phyloP scores from a whole-genome alignment of 441 rosid genomes.

The Adansonia gregorii region DNA sequence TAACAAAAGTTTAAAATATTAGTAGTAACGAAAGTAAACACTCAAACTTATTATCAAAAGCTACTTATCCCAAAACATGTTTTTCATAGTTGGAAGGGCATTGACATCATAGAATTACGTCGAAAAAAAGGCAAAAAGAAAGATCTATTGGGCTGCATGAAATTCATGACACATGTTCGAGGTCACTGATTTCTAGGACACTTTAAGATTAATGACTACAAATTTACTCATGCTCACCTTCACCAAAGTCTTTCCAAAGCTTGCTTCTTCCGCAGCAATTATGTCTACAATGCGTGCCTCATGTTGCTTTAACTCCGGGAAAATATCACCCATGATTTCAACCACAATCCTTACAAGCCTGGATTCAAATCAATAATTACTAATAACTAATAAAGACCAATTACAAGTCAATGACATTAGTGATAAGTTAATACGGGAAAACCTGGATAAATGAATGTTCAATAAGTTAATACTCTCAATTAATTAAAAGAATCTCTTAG shows the following conservation, averaged over 20 bases:
- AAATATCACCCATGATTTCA: constrained; percentile 79
- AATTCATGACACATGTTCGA: background rate
- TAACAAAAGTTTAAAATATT: background rate
- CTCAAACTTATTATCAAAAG: background rate
- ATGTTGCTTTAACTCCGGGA: constrained; percentile 86
- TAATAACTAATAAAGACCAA: constrained; percentile 23
- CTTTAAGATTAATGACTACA: background rate
- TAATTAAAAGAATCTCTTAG: background rate
- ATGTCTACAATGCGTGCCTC: constrained; percentile 69
- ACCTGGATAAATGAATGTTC: constrained; percentile 4
- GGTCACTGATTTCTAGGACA: background rate
- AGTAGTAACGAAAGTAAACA: too few species aligned
- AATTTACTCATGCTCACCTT: constrained; percentile 56
- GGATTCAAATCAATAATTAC: constrained; percentile 32
- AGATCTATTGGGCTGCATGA: background rate
- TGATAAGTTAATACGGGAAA: background rate
- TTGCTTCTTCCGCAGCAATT: constrained; percentile 84
- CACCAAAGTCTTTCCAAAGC: constrained; percentile 90
- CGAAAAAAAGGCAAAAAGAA: constrained; percentile 10
- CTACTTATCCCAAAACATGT: background rate
- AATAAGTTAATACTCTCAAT: background rate
- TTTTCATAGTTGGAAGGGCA: constrained; percentile 14
- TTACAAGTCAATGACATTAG: background rate
- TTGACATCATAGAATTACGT: background rate
- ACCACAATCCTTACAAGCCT: constrained; percentile 84